These are phyloP conservation scores for Pythium scleroteichum DNA, from an alignment of 352 stramenopile genomes.

Conservation along the genomic window DNA sequence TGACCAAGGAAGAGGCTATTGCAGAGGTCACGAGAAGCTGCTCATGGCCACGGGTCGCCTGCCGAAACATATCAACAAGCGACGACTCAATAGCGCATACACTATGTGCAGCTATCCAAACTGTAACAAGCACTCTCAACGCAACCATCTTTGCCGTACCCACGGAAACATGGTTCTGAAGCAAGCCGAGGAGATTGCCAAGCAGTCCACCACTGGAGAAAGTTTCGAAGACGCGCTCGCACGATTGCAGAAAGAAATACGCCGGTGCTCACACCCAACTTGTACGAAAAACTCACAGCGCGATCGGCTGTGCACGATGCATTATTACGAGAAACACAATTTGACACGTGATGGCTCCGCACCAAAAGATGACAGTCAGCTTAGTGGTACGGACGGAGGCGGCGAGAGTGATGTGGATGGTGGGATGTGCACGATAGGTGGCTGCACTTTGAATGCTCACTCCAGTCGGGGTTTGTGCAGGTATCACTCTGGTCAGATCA, in stretches of 20 bases:
- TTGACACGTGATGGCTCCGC: constrained; percentile 32
- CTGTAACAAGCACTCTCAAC: constrained; percentile 84
- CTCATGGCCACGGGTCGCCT: constrained; percentile 80
- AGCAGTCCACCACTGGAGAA: constrained; percentile 42
- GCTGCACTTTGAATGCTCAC: constrained; percentile 26
- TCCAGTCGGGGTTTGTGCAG: constrained; percentile 31
- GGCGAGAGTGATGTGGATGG: constrained; percentile 21
- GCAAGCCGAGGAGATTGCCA: constrained; percentile 69
- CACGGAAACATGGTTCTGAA: constrained; percentile 80
- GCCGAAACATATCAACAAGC: constrained; percentile 77
- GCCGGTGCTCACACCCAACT: constrained; percentile 69
- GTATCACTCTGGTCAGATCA: constrained; percentile 32
- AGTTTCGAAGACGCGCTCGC: constrained; percentile 71
- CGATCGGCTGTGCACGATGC: constrained; percentile 80
- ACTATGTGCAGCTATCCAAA: constrained; percentile 88
- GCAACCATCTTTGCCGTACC: constrained; percentile 82
- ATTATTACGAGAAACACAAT: constrained; percentile 80
- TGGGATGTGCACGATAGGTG: constrained; percentile 23
- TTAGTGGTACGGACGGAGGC: constrained; percentile 24
- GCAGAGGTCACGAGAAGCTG: constrained; percentile 83
- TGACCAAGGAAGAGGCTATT: constrained; percentile 84
- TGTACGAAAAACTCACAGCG: constrained; percentile 88
- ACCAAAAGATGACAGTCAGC: constrained; percentile 6
- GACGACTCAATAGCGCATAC: constrained; percentile 86
- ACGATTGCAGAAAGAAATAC: constrained; percentile 75